Base-by-base conservation (phyloP, 805 yeast genomes). In the Spathaspora sp. region DNA sequence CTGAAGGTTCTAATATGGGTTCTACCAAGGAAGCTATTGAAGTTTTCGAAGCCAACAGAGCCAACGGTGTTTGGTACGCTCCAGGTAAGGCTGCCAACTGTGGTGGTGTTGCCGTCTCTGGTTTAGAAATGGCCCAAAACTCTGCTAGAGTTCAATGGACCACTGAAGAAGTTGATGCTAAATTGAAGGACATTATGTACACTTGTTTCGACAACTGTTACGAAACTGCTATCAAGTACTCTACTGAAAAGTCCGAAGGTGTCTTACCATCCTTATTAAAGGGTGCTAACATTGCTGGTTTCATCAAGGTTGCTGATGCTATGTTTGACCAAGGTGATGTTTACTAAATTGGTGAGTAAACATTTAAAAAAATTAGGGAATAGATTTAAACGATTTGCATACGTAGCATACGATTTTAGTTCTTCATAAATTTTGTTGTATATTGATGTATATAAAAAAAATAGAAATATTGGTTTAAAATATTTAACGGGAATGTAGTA, bases 1-100 rank as follows among this genome's bases (percentile, higher is more conserved):
- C 99, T 63, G 99, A 93, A 83, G 99, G 99, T 71, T 93, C 98
- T 68, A 93, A 93, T 81, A 93, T 93, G 99, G 98, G 99, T 70
- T 93, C 96, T 62, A 92, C 97, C 63, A 87, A 88, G 76, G 98
- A 93, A 73, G 99, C 99, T 62, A 90, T 93, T 62, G 90, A 86
- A 61, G 91, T 89, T 56, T 93, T 92, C 65, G 99, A 93, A 83
- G 89, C 87, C 64, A 83, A 80, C 72, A 84, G 93, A 79, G 59
- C 73, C 58, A 67, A 72, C 60, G 67, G 76, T 48, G 89, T 91
- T 75, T 93, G 99, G 99, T 93, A 92, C 78, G 98, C 96, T 66
- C 97, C 97, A 70, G 98, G 97, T 77, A 93, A 93, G 84, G 97
- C 97, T 63, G 93, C 97, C 67, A 93, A 93, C 85, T 87, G 96